Conservation (phyloP, 2,329 filamentous ascomycete species). For the Cordyceps cicadae region DNA sequence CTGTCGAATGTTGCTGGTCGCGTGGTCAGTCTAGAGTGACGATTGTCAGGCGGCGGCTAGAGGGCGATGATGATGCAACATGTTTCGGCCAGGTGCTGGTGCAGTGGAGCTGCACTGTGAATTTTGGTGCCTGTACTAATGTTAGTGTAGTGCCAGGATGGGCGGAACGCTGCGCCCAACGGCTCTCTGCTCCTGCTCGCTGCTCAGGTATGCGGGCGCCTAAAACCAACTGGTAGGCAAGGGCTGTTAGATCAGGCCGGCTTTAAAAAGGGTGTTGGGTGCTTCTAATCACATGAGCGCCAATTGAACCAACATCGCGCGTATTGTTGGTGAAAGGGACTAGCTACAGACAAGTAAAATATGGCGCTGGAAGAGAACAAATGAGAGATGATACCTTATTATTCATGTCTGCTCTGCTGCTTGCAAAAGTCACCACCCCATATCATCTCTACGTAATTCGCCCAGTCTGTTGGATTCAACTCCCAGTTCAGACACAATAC, state of each 20-base stretch:
- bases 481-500: neutral
- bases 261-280: too few species aligned
- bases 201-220: too few species aligned
- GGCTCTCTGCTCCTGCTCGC: too few species aligned
- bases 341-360: too few species aligned
- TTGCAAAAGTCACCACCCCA: neutral
- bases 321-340: too few species aligned
- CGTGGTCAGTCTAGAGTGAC: constrained; percentile 8
- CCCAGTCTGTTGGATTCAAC: too few species aligned
- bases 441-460: neutral
- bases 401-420: neutral
- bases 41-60: constrained; percentile 5
- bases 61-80: constrained; percentile 9
- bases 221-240: too few species aligned
- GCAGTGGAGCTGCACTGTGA: neutral
- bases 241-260: too few species aligned
- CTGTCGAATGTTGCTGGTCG: neutral
- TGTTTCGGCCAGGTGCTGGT: neutral
- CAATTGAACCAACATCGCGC: too few species aligned
- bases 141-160: neutral
- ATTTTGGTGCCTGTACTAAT: neutral
- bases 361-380: too few species aligned
- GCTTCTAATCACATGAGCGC: too few species aligned
- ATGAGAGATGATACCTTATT: neutral
- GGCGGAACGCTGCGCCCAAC: too few species aligned